Conservation (phyloP, 331 rosid species). For the Saraca asoca region DNA sequence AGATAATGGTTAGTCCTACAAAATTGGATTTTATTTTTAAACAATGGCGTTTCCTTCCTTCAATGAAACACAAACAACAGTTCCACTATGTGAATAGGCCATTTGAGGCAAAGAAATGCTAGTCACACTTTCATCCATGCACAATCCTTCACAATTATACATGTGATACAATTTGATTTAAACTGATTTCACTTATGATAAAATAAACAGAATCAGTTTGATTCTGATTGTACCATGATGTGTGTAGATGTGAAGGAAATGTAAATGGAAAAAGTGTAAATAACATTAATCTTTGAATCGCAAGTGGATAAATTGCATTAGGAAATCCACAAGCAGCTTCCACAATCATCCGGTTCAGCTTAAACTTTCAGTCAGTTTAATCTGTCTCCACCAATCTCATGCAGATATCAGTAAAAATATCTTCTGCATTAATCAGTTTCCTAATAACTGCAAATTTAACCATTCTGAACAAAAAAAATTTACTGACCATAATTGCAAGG, state of each 20-base stretch:
- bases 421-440: slow-evolving; percentile 8
- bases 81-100: too few relatives aligned
- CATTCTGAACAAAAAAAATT: background rate
- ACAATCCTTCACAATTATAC: background rate
- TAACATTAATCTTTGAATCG: too few relatives aligned
- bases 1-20: slow-evolving; percentile 8
- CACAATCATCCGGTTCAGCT: background rate
- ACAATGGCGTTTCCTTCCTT: background rate
- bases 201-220: too few relatives aligned
- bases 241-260: too few relatives aligned
- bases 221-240: too few relatives aligned
- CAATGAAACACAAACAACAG: too few relatives aligned
- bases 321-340: background rate
- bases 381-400: background rate
- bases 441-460: slow-evolving; percentile 1
- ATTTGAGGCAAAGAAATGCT: too few relatives aligned
- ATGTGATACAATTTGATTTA: background rate
- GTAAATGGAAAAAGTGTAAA: too few relatives aligned
- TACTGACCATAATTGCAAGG: slow-evolving; percentile 91
- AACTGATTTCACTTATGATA: too few relatives aligned
- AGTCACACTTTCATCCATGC: too few relatives aligned
- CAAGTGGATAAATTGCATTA: background rate
- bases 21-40: slow-evolving; percentile 5
- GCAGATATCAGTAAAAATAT: background rate
- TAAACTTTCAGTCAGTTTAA: background rate